Base-by-base conservation (phyloP, 1,139 yeast species). In the Debaryomycetaceae sp. region DNA sequence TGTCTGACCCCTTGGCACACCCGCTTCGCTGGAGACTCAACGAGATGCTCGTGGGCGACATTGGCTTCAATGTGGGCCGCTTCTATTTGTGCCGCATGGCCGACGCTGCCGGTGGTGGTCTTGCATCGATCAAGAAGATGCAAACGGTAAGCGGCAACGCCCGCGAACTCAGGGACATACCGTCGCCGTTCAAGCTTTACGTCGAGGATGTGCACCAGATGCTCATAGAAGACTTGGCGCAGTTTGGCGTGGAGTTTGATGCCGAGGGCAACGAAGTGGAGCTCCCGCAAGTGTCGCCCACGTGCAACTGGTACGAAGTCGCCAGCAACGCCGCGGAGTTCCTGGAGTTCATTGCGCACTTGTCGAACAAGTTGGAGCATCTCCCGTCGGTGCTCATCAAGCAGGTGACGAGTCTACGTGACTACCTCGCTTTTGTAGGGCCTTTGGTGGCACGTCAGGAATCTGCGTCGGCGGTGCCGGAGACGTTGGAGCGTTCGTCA, bases 131-230 rank as follows among this genome's bases (percentile, higher is more conserved):
- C 5, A 53, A 53, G 16, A 52, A 56, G 30, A 63, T 67, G 71
- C 42, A 41, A 9, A 35, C 42, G 7, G 45, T 46, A 0, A 50
- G 50, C 48, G 31, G 45, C 10, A 49, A 46, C 16, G 42, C 43
- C 10, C 40, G 37, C 4, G 41, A 49, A 5, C 38, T 44, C 3
- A 42, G 46, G 2, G 43, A 46, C 1, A 44, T 48, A 13, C 62
- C 69, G 0, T 59, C 74, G 2, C 43, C 51, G 11, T 71, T 71
- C 49, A 69, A 66, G 33, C 43, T 71, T n/a, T 71, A 67, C 35
- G 75, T 70, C n/a, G 70, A 71, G 39, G 77, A 71, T 47, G 61
- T 67, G 1, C 57, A 65, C 31, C 48, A 52, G 17, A 54, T 64
- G 56, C 44, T 69, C 16, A 40, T 44, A 2, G 54, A 53, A 4